Percentiles rank a stretch among this genome's conserved stretches.
Conservation (phyloP, 2,329 filamentous ascomycete species). For the Aspergillus fructus region DNA sequence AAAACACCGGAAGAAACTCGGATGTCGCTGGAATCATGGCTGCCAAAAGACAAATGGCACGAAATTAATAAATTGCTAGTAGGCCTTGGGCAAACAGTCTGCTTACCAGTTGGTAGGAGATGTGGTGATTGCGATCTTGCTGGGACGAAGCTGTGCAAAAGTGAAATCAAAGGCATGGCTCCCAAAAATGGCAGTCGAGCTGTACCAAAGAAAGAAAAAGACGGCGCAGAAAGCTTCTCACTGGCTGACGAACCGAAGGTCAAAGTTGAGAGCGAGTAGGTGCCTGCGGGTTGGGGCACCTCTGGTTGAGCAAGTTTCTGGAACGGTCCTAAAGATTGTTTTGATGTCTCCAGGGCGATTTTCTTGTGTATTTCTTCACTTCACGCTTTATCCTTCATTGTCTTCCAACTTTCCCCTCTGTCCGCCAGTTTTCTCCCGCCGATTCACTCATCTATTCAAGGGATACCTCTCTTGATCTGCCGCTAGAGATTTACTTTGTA, state of each 20-base stretch:
- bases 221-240: neutral
- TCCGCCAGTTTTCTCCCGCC: neutral
- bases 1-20: conserved; percentile 81
- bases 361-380: conserved; percentile 2
- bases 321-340: neutral
- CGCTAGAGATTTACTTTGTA: neutral
- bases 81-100: conserved; percentile 83
- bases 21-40: conserved; percentile 72
- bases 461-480: neutral
- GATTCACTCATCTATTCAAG: neutral
- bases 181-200: conserved; percentile 30
- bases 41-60: conserved; percentile 82
- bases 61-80: conserved; percentile 91
- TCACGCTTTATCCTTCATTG: conserved; percentile 4
- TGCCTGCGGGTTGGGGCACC: conserved; percentile 10
- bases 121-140: conserved; percentile 88
- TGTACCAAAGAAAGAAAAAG: conserved; percentile 7
- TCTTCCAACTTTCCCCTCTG: neutral
- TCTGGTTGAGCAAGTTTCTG: conserved; percentile 1
- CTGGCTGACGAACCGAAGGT: conserved; percentile 18
- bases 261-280: conserved; percentile 26
- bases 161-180: conserved; percentile 66
- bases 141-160: conserved; percentile 70
- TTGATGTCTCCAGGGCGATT: conserved; percentile 1
- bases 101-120: conserved; percentile 72